These are phyloP conservation scores for Calocybe indica DNA, from an alignment of 768 basidiomycete species.

Conservation along the genomic window DNA sequence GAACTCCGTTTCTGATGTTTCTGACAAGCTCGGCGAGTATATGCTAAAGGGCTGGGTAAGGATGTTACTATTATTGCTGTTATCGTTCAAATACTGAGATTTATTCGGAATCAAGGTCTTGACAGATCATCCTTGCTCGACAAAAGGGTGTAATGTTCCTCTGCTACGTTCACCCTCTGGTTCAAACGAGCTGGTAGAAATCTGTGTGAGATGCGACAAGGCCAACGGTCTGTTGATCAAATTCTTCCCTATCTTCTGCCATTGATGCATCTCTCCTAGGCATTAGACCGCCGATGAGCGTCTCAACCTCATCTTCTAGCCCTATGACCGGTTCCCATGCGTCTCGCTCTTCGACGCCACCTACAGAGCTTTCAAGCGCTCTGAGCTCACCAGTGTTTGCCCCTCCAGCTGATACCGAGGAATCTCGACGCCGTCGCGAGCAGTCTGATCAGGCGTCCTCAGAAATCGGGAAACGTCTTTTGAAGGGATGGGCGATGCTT, in stretches of 20 bases:
- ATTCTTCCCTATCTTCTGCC: background rate
- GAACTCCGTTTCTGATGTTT: conserved; percentile 49
- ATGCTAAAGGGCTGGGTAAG: conserved; percentile 77
- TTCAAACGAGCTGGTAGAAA: conserved; percentile 33
- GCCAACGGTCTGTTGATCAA: conserved; percentile 21
- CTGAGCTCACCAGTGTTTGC: conserved; percentile 60
- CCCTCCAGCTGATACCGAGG: conserved; percentile 60
- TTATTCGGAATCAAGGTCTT: conserved; percentile 36
- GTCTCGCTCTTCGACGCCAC: conserved; percentile 70
- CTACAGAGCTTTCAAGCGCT: conserved; percentile 64
- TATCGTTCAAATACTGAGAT: background rate
- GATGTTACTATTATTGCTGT: background rate
- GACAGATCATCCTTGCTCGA: conserved; percentile 60
- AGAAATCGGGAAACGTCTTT: conserved; percentile 70
- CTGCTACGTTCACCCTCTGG: conserved; percentile 66
- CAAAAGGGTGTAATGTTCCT: conserved; percentile 53
- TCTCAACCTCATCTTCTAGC: conserved; percentile 29
- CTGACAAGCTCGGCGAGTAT: conserved; percentile 59
- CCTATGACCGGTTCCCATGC: conserved; percentile 42
- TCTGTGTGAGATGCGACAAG: conserved; percentile 65
- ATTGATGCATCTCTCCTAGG: background rate
- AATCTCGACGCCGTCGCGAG: conserved; percentile 60
- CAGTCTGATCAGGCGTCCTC: conserved; percentile 79
- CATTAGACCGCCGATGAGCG: conserved; percentile 6
- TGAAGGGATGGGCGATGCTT: conserved; percentile 88